Percentiles rank a stretch among this genome's conserved stretches.
Conservation (phyloP, 2,329 filamentous ascomycete species). For the Penicillium occitanis region DNA sequence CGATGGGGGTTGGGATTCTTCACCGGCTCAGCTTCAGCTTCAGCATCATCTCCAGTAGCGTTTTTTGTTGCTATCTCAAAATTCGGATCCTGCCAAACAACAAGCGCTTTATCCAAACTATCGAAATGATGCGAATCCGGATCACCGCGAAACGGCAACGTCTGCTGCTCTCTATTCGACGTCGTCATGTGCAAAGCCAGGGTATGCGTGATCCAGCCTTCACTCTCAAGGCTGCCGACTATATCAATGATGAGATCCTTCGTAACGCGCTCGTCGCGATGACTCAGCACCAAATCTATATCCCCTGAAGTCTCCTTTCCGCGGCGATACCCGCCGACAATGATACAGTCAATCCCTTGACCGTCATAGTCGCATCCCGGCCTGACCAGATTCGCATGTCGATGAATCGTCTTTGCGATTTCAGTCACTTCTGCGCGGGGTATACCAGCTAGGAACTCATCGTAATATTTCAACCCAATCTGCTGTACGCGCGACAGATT, state of each 20-base stretch:
- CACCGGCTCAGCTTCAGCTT: slow-evolving; percentile 23
- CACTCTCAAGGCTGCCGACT: slow-evolving; percentile 67
- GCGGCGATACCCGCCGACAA: slow-evolving; percentile 79
- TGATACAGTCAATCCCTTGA: slow-evolving; percentile 56
- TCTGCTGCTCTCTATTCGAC: slow-evolving; percentile 69
- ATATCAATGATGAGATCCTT: slow-evolving; percentile 69
- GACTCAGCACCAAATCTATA: slow-evolving; percentile 81
- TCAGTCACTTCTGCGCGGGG: slow-evolving; percentile 69
- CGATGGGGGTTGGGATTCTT: slow-evolving; percentile 73
- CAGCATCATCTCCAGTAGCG: too few relatives aligned
- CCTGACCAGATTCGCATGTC: slow-evolving; percentile 65
- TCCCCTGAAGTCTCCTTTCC: slow-evolving; percentile 74
- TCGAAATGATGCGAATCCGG: slow-evolving; percentile 69
- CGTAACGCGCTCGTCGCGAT: slow-evolving; percentile 69
- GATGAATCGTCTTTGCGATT: slow-evolving; percentile 64
- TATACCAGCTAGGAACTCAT: slow-evolving; percentile 74
- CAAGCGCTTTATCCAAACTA: slow-evolving; percentile 83
- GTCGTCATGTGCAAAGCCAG: slow-evolving; percentile 68
- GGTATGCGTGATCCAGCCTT: slow-evolving; percentile 76
- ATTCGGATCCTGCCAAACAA: slow-evolving; percentile 80
- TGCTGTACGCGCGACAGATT: slow-evolving; percentile 77
- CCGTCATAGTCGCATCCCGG: slow-evolving; percentile 42
- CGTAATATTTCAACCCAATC: slow-evolving; percentile 90
- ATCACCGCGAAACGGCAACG: slow-evolving; percentile 54
- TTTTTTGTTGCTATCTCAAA: slow-evolving; percentile 37